Evolutionary conservation across 164 flowering plant species (phyloP).

Genomic region (Echeveria elegans): DNA sequence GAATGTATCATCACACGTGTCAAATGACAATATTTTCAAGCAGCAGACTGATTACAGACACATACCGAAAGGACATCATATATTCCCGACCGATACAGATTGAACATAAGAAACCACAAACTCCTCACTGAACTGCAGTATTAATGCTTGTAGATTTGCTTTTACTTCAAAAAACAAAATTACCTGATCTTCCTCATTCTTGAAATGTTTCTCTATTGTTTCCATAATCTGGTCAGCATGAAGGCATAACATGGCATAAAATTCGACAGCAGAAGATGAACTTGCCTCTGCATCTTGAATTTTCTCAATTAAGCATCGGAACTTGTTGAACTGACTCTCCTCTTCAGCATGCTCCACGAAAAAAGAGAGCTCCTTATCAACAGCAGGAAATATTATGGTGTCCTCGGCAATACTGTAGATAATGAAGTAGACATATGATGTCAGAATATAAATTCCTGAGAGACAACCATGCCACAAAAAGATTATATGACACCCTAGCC

Average conservation of each 20-base stretch:
- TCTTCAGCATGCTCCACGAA: slow-evolving; percentile 89
- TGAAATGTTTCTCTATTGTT: slow-evolving; percentile 68
- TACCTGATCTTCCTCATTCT: slow-evolving; percentile 85
- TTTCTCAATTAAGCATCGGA: slow-evolving; percentile 77
- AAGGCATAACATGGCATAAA: slow-evolving; percentile 55
- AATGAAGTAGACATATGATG: slow-evolving; percentile 11
- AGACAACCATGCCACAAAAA: neutral
- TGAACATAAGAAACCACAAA: neutral
- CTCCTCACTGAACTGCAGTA: neutral
- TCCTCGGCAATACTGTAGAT: slow-evolving; percentile 91
- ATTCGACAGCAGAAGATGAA: slow-evolving; percentile 63
- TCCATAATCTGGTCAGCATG: slow-evolving; percentile 94
- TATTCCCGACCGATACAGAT: neutral
- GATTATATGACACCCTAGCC: neutral
- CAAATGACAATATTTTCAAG: neutral
- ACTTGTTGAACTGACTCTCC: slow-evolving; percentile 72
- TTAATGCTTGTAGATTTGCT: neutral
- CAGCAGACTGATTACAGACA: neutral
- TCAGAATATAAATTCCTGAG: neutral
- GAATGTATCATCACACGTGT: neutral
- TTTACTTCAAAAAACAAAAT: slow-evolving; percentile 5
- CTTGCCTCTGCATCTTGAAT: slow-evolving; percentile 74
- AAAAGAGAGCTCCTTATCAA: slow-evolving; percentile 77
- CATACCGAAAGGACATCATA: neutral
- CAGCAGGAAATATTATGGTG: slow-evolving; percentile 90